phyloP scores from a whole-genome alignment of 2,329 filamentous ascomycete species.

The Aspergillus bombycis region DNA sequence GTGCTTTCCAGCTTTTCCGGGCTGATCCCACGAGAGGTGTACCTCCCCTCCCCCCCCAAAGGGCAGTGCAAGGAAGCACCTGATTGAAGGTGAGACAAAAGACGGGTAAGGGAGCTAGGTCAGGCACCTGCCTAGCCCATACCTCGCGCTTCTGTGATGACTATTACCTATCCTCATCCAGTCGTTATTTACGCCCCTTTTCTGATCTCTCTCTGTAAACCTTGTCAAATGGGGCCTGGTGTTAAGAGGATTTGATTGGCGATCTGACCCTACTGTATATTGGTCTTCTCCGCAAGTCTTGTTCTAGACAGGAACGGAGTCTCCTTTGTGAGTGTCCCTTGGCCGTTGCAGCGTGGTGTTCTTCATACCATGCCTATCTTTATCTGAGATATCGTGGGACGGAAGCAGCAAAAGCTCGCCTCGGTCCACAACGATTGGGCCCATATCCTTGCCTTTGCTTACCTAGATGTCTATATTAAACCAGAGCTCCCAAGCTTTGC shows the following conservation, averaged over 20 bases:
- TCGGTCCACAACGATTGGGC: conserved; percentile 18
- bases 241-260: conserved; percentile 16
- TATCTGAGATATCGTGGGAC: conserved; percentile 14
- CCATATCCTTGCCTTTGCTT: conserved; percentile 15
- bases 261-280: conserved; percentile 9
- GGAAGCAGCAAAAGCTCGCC: conserved; percentile 22
- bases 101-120: conserved; percentile 16
- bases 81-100: conserved; percentile 10
- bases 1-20: conserved; percentile 17
- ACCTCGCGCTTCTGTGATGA: conserved; percentile 12
- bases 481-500: conserved; percentile 5
- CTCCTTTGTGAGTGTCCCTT: conserved; percentile 11
- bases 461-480: conserved; percentile 14
- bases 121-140: conserved; percentile 19
- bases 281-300: conserved; percentile 16
- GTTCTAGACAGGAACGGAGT: conserved; percentile 20
- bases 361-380: conserved; percentile 15
- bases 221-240: conserved; percentile 16
- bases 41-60: background rate
- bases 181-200: conserved; percentile 15
- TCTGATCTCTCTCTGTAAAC: conserved; percentile 20
- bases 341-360: conserved; percentile 18
- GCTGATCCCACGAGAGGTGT: conserved; percentile 19
- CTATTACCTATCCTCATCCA: conserved; percentile 19
- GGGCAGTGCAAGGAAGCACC: conserved; percentile 1